phyloP scores from a whole-genome alignment of 1,139 yeast species.

The Saccharomyces hybrid region DNA sequence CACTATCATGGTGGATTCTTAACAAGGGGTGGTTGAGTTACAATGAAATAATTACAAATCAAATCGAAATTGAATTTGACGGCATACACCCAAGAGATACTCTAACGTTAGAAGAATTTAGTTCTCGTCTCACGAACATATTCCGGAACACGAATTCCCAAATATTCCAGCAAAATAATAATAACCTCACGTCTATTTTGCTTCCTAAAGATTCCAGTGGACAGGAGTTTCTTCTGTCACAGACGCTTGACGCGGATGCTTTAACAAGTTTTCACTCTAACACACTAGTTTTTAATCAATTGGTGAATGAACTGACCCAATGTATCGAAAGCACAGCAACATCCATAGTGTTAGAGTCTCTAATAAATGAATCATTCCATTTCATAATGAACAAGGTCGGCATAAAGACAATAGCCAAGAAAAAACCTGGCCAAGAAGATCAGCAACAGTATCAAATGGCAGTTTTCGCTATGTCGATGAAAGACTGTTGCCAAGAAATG shows the following conservation, averaged over 20 bases:
- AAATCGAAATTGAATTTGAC: slow-evolving; percentile 57
- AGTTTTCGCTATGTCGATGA: slow-evolving; percentile 22
- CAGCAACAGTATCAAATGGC: slow-evolving; percentile 24
- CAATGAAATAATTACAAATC: slow-evolving; percentile 45
- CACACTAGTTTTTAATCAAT: slow-evolving; percentile 23
- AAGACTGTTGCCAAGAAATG: slow-evolving; percentile 33
- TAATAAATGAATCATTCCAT: slow-evolving; percentile 27
- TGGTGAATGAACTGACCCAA: slow-evolving; percentile 45
- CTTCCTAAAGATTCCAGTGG: slow-evolving; percentile 31
- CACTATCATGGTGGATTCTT: slow-evolving; percentile 90
- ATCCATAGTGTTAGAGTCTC: slow-evolving; percentile 22
- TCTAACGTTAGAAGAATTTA: slow-evolving; percentile 55
- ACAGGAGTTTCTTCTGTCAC: slow-evolving; percentile 34
- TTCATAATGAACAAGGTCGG: slow-evolving; percentile 17
- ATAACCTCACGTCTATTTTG: slow-evolving; percentile 16
- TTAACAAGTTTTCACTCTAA: slow-evolving; percentile 26
- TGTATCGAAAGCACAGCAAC: slow-evolving; percentile 24
- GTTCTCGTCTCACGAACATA: slow-evolving; percentile 29
- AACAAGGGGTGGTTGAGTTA: slow-evolving; percentile 75
- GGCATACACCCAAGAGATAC: slow-evolving; percentile 67
- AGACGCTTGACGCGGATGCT: slow-evolving; percentile 35
- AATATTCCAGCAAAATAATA: slow-evolving; percentile 23
- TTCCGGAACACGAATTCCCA: slow-evolving; percentile 39
- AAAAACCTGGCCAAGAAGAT: slow-evolving; percentile 15
- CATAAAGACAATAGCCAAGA: slow-evolving; percentile 7